Conservation (phyloP, 2,329 filamentous ascomycete species). For the Nothophaeocryptopus gaeumannii region DNA sequence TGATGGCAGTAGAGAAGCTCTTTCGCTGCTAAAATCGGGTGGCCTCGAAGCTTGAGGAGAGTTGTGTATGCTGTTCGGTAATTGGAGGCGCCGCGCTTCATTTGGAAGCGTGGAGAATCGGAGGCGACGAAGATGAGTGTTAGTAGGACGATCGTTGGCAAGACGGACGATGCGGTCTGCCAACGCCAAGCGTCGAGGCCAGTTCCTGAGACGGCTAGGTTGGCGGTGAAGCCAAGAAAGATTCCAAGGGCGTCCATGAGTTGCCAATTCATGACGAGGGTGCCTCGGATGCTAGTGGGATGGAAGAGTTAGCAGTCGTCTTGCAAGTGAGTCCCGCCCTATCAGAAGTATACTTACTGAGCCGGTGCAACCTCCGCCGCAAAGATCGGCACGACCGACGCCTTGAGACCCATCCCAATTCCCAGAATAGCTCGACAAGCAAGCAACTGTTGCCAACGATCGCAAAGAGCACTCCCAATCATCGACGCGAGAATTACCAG, state of each 20-base stretch:
- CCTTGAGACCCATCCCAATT: conserved; percentile 37
- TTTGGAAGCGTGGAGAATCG: conserved; percentile 32
- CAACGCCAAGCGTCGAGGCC: conserved; percentile 25
- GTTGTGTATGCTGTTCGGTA: conserved; percentile 29
- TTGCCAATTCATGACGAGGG: conserved; percentile 35
- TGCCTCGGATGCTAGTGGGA: too few species aligned
- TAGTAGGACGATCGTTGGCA: conserved; percentile 30
- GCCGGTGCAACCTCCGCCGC: conserved; percentile 33
- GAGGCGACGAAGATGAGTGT: conserved; percentile 26
- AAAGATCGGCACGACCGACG: conserved; percentile 34
- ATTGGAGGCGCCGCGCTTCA: conserved; percentile 12
- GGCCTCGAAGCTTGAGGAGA: conserved; percentile 23
- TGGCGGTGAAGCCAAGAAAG: conserved; percentile 31
- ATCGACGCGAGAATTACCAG: conserved; percentile 31
- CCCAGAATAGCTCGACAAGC: conserved; percentile 34
- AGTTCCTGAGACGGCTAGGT: conserved; percentile 12
- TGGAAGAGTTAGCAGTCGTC: too few species aligned
- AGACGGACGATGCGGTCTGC: conserved; percentile 28
- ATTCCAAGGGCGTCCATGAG: conserved; percentile 34
- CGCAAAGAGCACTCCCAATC: conserved; percentile 30
- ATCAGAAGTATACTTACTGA: not conserved
- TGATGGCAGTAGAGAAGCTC: conserved; percentile 31
- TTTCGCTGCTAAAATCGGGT: conserved; percentile 30
- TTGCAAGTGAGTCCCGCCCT: too few species aligned
- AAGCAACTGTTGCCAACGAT: conserved; percentile 31